Evolutionary conservation across 1,139 yeast species (phyloP), one percentile per base, ranked within the genome.

Genomic region (Candida dubliniensis): DNA sequence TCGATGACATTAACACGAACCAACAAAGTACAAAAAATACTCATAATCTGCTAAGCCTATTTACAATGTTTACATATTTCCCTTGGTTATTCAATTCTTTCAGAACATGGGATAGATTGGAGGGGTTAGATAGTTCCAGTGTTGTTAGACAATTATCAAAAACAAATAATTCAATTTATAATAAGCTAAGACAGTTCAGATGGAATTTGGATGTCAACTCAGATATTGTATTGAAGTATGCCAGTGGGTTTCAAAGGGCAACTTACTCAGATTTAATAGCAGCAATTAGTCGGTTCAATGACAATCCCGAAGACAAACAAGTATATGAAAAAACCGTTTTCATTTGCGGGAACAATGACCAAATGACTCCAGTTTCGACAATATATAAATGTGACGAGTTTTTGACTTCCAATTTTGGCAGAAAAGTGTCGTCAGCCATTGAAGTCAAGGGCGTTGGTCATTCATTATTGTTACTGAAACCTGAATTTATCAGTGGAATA

Each of bases 201-300:
- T 83, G 89, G 86, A 86, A 87, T 57, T 57, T 85, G 51, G 89
- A 84, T 59, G 77, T 84, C 10, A 71, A 79, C 45, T 75, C 90
- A 0, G 50, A 54, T 2, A 67, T 80, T 2, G 75, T 86, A 57
- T 63, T 87, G 47, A 70, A 70, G 42, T 82, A 84, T 49, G 71
- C 77, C 1, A 53, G 60, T 36, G 82, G 84, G 1, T 77, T 82
- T 51, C 50, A 60, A 24, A 66, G 71, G 13, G 73, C 79, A 9
- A 64, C 65, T 6, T 56, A 58, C 18, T 63, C 71, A 4, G 85
- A 82, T 41, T 65, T 84, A 54, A 43, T 67, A 4, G 45, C 60
- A 0, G 76, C 78, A 0, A 63, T 71, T 4, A 52, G 63, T 7
- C 64, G 64, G 42, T 67, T 71, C 47, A 66, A 67, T 46, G 65